A percentile compares a stretch with the other conserved stretches of the same genome.
Evolutionary conservation across 1,139 yeast genomes (phyloP).

Genomic region (Hansenula sp.): DNA sequence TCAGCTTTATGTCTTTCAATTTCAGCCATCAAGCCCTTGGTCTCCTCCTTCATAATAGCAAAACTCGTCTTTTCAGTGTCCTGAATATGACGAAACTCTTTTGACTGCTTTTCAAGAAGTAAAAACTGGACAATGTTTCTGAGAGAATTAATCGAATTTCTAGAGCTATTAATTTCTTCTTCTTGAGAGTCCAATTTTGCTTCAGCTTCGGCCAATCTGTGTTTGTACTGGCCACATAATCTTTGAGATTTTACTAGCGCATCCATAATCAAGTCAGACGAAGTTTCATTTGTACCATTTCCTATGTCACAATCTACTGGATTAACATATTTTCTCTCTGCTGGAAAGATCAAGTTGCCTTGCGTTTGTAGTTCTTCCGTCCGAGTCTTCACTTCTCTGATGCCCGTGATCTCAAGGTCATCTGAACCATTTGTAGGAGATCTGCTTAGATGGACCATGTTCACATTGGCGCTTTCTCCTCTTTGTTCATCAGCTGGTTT

Average conservation of each 20-base stretch:
- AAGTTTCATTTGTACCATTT: conserved; percentile 5
- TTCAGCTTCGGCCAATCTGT: conserved; percentile 12
- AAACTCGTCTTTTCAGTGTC: conserved; percentile 7
- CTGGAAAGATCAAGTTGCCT: not conserved
- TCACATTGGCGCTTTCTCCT: not conserved
- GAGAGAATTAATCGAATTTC: conserved; percentile 3
- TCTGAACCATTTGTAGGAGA: conserved; percentile 10
- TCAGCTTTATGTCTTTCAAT: conserved; percentile 10
- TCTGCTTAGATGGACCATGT: not conserved
- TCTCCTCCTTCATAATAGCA: conserved; percentile 11
- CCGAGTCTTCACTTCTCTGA: conserved; percentile 10
- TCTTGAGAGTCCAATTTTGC: conserved; percentile 12
- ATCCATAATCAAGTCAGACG: conserved; percentile 19
- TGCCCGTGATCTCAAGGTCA: conserved; percentile 19
- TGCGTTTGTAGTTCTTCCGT: not conserved
- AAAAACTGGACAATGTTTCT: conserved; percentile 9
- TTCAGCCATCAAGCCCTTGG: not conserved
- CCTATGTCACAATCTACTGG: not conserved
- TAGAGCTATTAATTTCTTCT: conserved; percentile 8
- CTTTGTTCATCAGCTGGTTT: not conserved
- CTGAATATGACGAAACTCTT: conserved; percentile 7
- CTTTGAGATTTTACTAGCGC: conserved; percentile 22
- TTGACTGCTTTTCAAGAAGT: conserved; percentile 7
- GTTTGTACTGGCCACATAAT: conserved; percentile 13
- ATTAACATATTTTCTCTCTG: not conserved